phyloP scores from a whole-genome alignment of 1,139 yeast genomes.

The Yamadazyma triangularis region DNA sequence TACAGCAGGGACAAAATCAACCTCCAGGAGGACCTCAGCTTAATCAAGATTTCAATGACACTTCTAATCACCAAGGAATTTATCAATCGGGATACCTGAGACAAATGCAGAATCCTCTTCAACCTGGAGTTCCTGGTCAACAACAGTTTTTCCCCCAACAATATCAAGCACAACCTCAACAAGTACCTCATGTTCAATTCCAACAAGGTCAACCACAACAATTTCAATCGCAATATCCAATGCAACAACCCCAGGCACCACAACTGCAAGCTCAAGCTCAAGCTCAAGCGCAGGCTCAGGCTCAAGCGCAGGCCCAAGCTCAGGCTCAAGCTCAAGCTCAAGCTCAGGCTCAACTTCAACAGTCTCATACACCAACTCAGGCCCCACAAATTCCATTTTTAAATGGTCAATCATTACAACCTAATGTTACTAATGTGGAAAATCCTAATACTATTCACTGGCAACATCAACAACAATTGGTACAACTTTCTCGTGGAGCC shows the following conservation, averaged over 20 bases:
- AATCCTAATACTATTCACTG: conserved; percentile 59
- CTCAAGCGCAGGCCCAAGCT: conserved; percentile 16
- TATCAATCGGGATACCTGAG: conserved; percentile 28
- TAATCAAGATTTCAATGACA: conserved; percentile 19
- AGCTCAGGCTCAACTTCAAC: conserved; percentile 17
- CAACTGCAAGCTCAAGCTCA: conserved; percentile 17
- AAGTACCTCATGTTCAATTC: conserved; percentile 14
- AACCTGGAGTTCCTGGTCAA: conserved; percentile 17
- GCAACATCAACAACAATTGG: conserved; percentile 85
- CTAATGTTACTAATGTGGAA: conserved; percentile 29
- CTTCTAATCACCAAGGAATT: conserved; percentile 28
- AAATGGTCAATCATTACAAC: conserved; percentile 5
- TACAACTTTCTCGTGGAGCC: conserved; percentile 72
- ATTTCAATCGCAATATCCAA: conserved; percentile 8
- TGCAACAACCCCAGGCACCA: conserved; percentile 13
- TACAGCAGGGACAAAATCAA: conserved; percentile 35
- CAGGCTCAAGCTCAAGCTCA: conserved; percentile 18
- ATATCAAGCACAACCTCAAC: conserved; percentile 19
- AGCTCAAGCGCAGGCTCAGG: conserved; percentile 21
- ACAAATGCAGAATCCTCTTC: conserved; percentile 15
- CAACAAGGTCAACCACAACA: conserved; percentile 13
- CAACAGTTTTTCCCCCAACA: conserved; percentile 14
- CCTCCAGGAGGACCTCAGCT: conserved; percentile 3
- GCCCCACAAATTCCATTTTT: conserved; percentile 10
- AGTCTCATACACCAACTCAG: conserved; percentile 16